Conservation (phyloP, 1,139 yeast genomes). For the Pneumocystis wakefieldiae region DNA sequence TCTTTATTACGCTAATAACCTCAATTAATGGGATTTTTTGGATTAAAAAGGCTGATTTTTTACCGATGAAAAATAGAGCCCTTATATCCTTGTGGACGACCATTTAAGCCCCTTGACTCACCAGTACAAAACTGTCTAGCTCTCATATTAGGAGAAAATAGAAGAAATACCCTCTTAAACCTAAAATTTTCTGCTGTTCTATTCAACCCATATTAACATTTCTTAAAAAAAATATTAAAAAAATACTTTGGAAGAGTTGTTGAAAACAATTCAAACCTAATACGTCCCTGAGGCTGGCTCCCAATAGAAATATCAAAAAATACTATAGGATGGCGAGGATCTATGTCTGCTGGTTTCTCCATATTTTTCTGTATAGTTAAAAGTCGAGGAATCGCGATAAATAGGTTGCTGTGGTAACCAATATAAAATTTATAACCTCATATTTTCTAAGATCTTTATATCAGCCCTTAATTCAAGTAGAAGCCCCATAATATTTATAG, state of each 20-base stretch:
- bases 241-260: constrained; percentile 28
- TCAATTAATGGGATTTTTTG: constrained; percentile 71
- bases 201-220: background rate
- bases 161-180: background rate
- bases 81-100: constrained; percentile 28
- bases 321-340: constrained; percentile 1
- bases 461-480: no score
- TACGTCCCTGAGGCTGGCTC: constrained; percentile 28
- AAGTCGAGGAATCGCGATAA: background rate
- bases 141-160: background rate
- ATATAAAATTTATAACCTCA: background rate
- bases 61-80: constrained; percentile 19
- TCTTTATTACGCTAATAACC: constrained; percentile 85
- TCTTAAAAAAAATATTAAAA: constrained; percentile 17
- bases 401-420: background rate
- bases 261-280: constrained; percentile 33
- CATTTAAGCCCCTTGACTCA: constrained; percentile 27
- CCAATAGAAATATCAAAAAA: constrained; percentile 8
- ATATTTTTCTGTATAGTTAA: background rate
- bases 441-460: background rate
- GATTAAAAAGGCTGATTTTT: background rate
- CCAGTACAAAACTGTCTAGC: constrained; percentile 38
- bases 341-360: background rate
- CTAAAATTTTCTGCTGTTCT: constrained; percentile 38
- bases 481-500: background rate